Base-by-base conservation (phyloP, 257 asterid genomes). In the Ehretia macrophylla region DNA sequence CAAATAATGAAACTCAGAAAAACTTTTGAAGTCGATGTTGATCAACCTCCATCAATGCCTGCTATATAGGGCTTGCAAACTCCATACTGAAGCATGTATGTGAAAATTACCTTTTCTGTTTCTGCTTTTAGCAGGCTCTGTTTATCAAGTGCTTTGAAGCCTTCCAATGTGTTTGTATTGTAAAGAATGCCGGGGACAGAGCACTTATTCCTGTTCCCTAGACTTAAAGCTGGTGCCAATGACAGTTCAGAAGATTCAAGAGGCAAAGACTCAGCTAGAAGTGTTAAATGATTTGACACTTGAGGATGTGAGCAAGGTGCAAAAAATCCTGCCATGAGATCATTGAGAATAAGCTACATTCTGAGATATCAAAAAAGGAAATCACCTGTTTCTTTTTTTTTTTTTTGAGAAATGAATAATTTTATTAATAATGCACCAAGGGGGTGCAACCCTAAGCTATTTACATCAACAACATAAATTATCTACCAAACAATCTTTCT, bases 121-220 rank as follows among this genome's bases (percentile, higher is more conserved):
- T 86, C 96, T 11, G 79, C 75, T 73, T 72, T 69, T 14, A 90
- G 72, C 50, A 87, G 79, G 69, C 83, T 77, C 59, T 80, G 79
- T 73, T 79, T 88, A 85, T 86, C 95, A 68, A 88, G 78, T 14
- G 84, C 86, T 58, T 77, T 74, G 69, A 88, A 92, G 51, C 81
- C 90, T 73, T 92, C 99, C 75, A 83, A 59, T 18, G 95, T 88
- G 81, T 92, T 92, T 20, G 97, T 84, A 69, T 92, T 92, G 69
- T 81, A 83, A 62, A 92, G 88, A 64, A 68, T 61, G 46, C 97
- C 99, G 40, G 96, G 97, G 23, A 92, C 75, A 62, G 93, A 94
- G 68, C 97, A 92, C 46, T 83, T 83, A 49, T 88, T 92, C 83
- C 99, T 79, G 76, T 85, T 91, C 63, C 97, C 97, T 64, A 65